phyloP scores from a whole-genome alignment of 2,329 filamentous ascomycete genomes.

The Trichothecium sympodiale region DNA sequence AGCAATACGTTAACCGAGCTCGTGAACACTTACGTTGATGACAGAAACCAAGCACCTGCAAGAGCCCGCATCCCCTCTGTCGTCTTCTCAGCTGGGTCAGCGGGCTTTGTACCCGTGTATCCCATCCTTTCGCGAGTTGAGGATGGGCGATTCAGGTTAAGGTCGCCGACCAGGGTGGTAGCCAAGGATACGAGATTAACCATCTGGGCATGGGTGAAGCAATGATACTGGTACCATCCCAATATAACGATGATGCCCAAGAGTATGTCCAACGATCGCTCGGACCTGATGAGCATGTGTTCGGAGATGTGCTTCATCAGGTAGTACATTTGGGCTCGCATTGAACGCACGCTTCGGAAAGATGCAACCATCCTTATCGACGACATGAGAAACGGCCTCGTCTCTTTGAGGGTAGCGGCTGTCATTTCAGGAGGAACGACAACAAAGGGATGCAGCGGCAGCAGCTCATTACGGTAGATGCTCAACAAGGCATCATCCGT shows the following conservation, averaged over 20 bases:
- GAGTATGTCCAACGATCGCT: constrained; percentile 37
- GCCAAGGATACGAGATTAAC: constrained; percentile 39
- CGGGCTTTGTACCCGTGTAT: neutral
- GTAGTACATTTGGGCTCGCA: constrained; percentile 37
- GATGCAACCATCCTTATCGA: constrained; percentile 39
- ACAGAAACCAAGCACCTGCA: constrained; percentile 43
- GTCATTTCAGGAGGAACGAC: constrained; percentile 24
- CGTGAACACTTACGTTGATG: constrained; percentile 31
- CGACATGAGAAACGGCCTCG: constrained; percentile 35
- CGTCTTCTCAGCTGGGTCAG: constrained; percentile 25
- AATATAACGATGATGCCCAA: constrained; percentile 36
- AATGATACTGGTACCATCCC: constrained; percentile 43
- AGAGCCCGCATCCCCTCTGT: constrained; percentile 42
- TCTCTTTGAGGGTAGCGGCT: constrained; percentile 23
- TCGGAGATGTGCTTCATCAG: constrained; percentile 35
- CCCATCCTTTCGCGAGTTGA: constrained; percentile 27
- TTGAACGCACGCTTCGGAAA: constrained; percentile 31
- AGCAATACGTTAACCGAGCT: no score
- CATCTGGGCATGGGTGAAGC: constrained; percentile 39
- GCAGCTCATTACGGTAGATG: constrained; percentile 31
- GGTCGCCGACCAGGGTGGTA: constrained; percentile 32
- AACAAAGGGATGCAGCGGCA: constrained; percentile 35
- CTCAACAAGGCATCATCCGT: constrained; percentile 34
- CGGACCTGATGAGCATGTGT: constrained; percentile 35
- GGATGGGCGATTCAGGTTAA: constrained; percentile 32